phyloP scores from a whole-genome alignment of 495 filamentous ascomycete species.

The Clohesyomyces aquaticus region DNA sequence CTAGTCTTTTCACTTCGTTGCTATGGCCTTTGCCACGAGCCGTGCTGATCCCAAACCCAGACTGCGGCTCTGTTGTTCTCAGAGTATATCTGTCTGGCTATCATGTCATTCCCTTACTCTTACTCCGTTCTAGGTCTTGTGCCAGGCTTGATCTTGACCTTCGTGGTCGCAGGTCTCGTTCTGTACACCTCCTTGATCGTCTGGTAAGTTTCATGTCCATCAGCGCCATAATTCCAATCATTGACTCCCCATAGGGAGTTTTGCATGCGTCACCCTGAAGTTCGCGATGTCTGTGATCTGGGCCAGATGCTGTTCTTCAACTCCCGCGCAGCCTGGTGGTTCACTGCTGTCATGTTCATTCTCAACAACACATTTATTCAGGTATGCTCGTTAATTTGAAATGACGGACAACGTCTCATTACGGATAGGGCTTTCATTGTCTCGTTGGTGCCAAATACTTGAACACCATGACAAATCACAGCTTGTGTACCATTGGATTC shows the following conservation, averaged over 20 bases:
- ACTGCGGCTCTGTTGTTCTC: conserved; percentile 85
- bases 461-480: conserved; percentile 74
- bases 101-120: conserved; percentile 92
- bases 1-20: not conserved
- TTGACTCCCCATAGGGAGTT: conserved; percentile 63
- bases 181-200: conserved; percentile 83
- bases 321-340: conserved; percentile 77
- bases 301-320: conserved; percentile 86
- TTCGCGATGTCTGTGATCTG: conserved; percentile 88
- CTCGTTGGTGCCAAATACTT: conserved; percentile 79
- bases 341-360: conserved; percentile 85
- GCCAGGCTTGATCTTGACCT: conserved; percentile 81
- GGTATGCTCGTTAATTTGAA: conserved; percentile 43
- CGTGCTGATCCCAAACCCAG: conserved; percentile 47
- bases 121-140: conserved; percentile 85
- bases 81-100: conserved; percentile 90
- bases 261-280: conserved; percentile 82
- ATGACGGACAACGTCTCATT: not conserved
- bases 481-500: conserved; percentile 74
- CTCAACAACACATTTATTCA: conserved; percentile 90
- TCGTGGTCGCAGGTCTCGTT: conserved; percentile 72
- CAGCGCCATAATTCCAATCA: not conserved
- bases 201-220: conserved; percentile 57
- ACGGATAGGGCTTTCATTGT: conserved; percentile 66
- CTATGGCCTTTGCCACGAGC: conserved; percentile 2